Base-by-base conservation (phyloP, 805 yeast genomes). In the Wickerhamiella sergipiensis region DNA sequence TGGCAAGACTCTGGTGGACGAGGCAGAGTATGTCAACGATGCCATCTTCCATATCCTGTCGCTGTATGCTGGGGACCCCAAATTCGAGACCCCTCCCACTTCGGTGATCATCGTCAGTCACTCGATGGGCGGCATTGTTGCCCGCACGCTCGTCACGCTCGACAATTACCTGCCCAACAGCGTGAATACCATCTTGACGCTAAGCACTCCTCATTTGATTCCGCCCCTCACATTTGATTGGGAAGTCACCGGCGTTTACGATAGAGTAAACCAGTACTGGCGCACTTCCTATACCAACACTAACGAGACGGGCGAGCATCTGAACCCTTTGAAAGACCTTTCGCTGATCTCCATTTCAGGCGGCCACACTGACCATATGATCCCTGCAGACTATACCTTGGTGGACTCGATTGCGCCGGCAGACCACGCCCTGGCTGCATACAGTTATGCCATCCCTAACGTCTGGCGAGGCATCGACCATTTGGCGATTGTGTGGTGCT, bases 51-150 rank as follows among this genome's bases (percentile, higher is more conserved):
- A 82, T 61, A 88, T 90, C 21, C 66, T 92, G 17, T 75, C 78
- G 3, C 67, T 90, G 5, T 90, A 90, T 59, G 56, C 65, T n/a
- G 55, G 55, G 13, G 61, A 47, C 15, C 58, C 50, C 56, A 5
- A 63, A 10, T 46, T 69, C 8, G 65, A 63, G 19, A 61, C 64
- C 1, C 60, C 64, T 7, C 92, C 92, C 0, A 63, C 65, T 24
- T 83, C 95, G 0, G 95, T 90, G 1, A 77, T 90, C 0, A 63
- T 90, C 0, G 57, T 90, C 0, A 96, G 87, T 2, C 98, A 90
- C 68, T 90, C 97, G 0, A 90, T 90, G 98, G 98, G 98, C 43
- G 98, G 98, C 2, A 77, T 90, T 17, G 97, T 92, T 1, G 84
- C 95, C 2, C 73, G 97, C 52, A 81, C 86, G 0, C 78, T 89